Base-by-base conservation (phyloP, 257 asterid genomes). In the Gentiana macrophylla region DNA sequence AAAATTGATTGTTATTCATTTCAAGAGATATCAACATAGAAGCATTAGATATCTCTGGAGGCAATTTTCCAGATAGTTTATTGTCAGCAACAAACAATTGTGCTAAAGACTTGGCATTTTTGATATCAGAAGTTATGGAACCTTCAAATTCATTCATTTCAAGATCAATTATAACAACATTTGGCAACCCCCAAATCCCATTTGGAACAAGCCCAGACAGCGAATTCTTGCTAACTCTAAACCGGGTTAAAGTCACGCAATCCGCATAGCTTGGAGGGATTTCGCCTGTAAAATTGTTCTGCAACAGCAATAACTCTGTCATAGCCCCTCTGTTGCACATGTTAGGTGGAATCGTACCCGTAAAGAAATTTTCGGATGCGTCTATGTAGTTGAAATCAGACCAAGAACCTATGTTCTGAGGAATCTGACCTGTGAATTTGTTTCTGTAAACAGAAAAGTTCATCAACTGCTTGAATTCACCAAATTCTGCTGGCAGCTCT, bases 21-120 rank as follows among this genome's bases (percentile, higher is more conserved):
- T 84, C 94, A 51, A 91, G 70, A 2, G 72, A 37, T 35, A 70
- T 71, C 67, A 91, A n/a, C 2, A 73, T 49, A 0, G 79, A 44
- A 60, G 86, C 86, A 3, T 35, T 49, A 5, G 86, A 68, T 35
- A 91, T 76, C 3, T 80, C 85, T 1, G 57, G 15, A 0, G 96
- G 96, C 45, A 91, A 24, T 35, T 46, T 62, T n/a, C 82, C 82
- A 3, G 70, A 65, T 56, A 77, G 72, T 32, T 10, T 52, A 50
- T 77, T 77, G 53, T 70, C 67, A 36, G 72, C 67, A 37, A 76
- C 47, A n/a, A 43, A 57, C 62, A 73, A 56, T 72, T 63, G 77
- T 32, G 74, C 79, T 35, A 77, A 36, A 44, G 70, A 70, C 57
- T 66, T 63, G 0, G 82, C 82, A 57, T 70, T 70, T 12, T 77